Evolutionary conservation across 352 stramenopile species (phyloP).

Genomic region (Halophytophthora batemanensis): DNA sequence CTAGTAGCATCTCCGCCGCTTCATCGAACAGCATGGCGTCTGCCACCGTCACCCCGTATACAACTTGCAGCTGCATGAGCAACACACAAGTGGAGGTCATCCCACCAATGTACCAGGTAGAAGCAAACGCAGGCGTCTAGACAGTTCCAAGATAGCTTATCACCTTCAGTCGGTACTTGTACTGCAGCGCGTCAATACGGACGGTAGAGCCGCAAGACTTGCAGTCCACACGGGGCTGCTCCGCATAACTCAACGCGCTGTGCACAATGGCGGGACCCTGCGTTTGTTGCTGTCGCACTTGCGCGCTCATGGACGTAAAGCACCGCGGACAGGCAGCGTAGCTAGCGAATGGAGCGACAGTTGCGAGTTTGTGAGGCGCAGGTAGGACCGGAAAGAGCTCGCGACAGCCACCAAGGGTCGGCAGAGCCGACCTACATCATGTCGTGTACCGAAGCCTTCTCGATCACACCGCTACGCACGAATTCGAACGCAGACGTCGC

Average conservation of each 20-base stretch:
- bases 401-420: neutral
- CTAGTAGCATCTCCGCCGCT: slow-evolving; percentile 32
- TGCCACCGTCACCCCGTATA: slow-evolving; percentile 24
- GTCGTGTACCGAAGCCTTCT: slow-evolving; percentile 45
- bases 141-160: neutral
- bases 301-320: slow-evolving; percentile 36
- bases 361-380: neutral
- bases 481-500: slow-evolving; percentile 21
- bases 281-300: slow-evolving; percentile 7
- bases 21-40: slow-evolving; percentile 60
- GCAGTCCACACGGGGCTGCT: slow-evolving; percentile 26
- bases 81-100: neutral
- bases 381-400: neutral
- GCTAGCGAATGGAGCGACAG: slow-evolving; percentile 11
- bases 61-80: slow-evolving; percentile 29
- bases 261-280: neutral
- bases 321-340: slow-evolving; percentile 53
- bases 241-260: neutral
- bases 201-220: slow-evolving; percentile 21
- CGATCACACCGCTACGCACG: slow-evolving; percentile 46
- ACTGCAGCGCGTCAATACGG: slow-evolving; percentile 23
- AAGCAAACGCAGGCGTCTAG: neutral
- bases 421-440: slow-evolving; percentile 36
- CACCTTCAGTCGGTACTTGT: slow-evolving; percentile 57
- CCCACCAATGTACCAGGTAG: neutral